Base-by-base conservation (phyloP, 2,329 filamentous ascomycete genomes). In the Beauveria brongniartii region DNA sequence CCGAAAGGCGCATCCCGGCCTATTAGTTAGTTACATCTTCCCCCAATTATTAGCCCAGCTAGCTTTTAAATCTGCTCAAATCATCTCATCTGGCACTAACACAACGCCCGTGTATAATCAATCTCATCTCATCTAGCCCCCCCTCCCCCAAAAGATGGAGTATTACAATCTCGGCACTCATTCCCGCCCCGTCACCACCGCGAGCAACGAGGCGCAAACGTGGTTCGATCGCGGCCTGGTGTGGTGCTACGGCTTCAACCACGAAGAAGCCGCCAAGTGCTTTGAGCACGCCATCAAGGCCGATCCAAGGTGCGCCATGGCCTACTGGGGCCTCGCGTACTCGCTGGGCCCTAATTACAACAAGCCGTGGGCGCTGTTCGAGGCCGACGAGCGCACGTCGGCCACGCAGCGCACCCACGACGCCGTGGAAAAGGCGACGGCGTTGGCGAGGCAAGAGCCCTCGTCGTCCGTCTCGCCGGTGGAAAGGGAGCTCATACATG, bases 171-270 rank as follows among this genome's bases (percentile, higher is more conserved):
- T 91, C 1, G 88, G 88, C 61, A 69, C 74, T 0, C 85, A 82
- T 68, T 73, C 75, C 37, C 80, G 83, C n/a, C 66, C 73, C 3
- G 75, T 90, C 51, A 84, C 73, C 41, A 85, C 85, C 0, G 70
- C 66, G 18, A 83, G 69, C 66, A 48, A 69, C 3, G 75, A 78
- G 51, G 79, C 85, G 1, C 83, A 89, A 67, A 74, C 66, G 7
- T 92, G 89, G 89, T 91, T 90, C 69, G 78, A 88, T 69, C 83
- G 87, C 12, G 89, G 87, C 2, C 74, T 92, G n/a, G 77, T 86
- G 24, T 92, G 89, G 89, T 80, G 78, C 48, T 92, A 88, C 70
- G 86, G 78, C 24, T 92, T 92, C 76, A 91, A 92, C 69, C 88
- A 91, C 68, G 86, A 88, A 65, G 89, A 91, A 70, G 82, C 87